A percentile compares a stretch with the other conserved stretches of the same genome.
These are phyloP conservation scores for Populus ilicifolia DNA, from an alignment of 345 rosid genomes.

Conservation along the genomic window DNA sequence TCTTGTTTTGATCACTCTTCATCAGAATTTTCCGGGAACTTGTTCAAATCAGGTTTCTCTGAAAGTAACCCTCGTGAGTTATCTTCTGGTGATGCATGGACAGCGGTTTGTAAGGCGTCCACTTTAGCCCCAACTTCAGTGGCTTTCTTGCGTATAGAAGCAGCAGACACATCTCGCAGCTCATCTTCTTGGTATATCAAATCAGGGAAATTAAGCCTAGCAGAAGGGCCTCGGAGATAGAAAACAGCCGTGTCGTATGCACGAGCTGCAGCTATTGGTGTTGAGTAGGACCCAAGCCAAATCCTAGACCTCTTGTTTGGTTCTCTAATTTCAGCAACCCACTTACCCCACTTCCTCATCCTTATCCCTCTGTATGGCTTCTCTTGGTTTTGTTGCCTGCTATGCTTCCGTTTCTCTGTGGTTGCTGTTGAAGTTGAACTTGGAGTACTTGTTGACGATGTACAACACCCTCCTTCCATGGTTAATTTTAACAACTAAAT, in stretches of 20 bases:
- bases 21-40: slow-evolving; percentile 32
- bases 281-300: slow-evolving; percentile 49
- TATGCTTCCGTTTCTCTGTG: slow-evolving; percentile 12
- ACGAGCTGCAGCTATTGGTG: slow-evolving; percentile 46
- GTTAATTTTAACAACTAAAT: background rate
- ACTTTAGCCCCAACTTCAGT: slow-evolving; percentile 47
- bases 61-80: background rate
- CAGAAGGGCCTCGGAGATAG: slow-evolving; percentile 49
- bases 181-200: slow-evolving; percentile 20
- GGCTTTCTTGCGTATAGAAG: slow-evolving; percentile 40
- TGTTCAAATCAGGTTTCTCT: slow-evolving; percentile 43
- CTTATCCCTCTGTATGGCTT: slow-evolving; percentile 46
- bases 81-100: slow-evolving; percentile 5
- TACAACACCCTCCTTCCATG: slow-evolving; percentile 17
- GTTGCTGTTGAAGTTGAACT: slow-evolving; percentile 9
- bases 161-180: slow-evolving; percentile 30
- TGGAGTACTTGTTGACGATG: slow-evolving; percentile 1
- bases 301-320: slow-evolving; percentile 48
- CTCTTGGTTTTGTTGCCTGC: slow-evolving; percentile 14
- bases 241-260: slow-evolving; percentile 52
- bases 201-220: slow-evolving; percentile 49
- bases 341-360: slow-evolving; percentile 59
- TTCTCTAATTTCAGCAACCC: slow-evolving; percentile 51
- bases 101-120: slow-evolving; percentile 31
- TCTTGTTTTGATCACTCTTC: background rate